phyloP scores from a whole-genome alignment of 2,329 filamentous ascomycete genomes.

The Bertia moriformis region DNA sequence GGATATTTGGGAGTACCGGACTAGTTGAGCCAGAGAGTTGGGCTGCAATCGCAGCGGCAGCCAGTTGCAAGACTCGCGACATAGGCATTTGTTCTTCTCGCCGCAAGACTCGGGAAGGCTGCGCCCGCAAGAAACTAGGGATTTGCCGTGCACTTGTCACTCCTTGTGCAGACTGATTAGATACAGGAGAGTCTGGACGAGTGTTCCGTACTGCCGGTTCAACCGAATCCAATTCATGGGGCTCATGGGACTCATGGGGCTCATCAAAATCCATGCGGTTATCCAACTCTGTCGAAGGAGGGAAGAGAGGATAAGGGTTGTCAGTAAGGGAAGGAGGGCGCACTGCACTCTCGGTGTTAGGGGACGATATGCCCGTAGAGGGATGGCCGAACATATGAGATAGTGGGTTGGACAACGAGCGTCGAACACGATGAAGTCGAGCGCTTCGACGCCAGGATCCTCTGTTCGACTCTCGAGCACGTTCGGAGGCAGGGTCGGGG shows the following conservation, averaged over 20 bases:
- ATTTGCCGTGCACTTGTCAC: not conserved
- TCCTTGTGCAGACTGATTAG: not conserved
- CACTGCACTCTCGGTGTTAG: conserved; percentile 2
- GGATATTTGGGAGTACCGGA: conserved; percentile 35
- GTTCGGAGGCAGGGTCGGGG: conserved; percentile 10
- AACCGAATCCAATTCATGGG: conserved; percentile 22
- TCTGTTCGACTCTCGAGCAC: conserved; percentile 12
- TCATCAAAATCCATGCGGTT: conserved; percentile 22
- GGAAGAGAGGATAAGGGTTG: not conserved
- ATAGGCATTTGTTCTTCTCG: conserved; percentile 48
- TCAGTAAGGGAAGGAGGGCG: not conserved
- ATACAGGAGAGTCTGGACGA: not conserved
- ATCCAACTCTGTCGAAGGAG: conserved; percentile 16
- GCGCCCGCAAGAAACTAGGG: conserved; percentile 1
- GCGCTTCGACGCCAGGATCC: conserved; percentile 20
- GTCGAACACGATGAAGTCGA: conserved; percentile 22
- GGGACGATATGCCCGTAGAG: conserved; percentile 7
- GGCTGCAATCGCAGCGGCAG: conserved; percentile 48
- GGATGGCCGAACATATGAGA: conserved; percentile 25
- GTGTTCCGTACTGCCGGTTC: conserved; percentile 12
- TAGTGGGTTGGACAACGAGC: conserved; percentile 24
- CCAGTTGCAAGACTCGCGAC: conserved; percentile 45
- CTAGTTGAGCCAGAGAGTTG: conserved; percentile 47
- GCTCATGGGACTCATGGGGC: conserved; percentile 19
- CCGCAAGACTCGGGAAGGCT: conserved; percentile 23